phyloP scores from a whole-genome alignment of 2,329 filamentous ascomycete genomes.

The Exophiala lecanii-corni region DNA sequence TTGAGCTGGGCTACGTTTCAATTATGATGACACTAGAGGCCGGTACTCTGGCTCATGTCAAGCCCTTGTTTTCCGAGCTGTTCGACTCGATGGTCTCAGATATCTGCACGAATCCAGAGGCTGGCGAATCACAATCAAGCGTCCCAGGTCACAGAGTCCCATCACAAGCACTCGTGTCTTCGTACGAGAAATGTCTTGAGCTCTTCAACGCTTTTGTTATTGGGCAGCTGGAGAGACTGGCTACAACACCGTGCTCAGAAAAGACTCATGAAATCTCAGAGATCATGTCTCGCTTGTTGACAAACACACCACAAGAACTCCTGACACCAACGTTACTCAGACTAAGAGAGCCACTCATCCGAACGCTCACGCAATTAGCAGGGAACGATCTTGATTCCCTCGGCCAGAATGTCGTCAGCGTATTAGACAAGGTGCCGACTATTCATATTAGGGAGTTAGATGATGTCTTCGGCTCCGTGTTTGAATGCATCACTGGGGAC shows the following conservation, averaged over 20 bases:
- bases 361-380: no score
- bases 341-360: conserved; percentile 26
- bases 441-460: conserved; percentile 49
- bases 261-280: no score
- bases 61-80: conserved; percentile 5
- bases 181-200: conserved; percentile 12
- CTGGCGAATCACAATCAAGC: conserved; percentile 1
- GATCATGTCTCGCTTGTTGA: no score
- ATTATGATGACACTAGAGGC: conserved; percentile 10
- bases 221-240: background rate
- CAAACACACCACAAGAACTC: background rate
- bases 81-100: conserved; percentile 4
- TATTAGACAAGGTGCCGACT: conserved; percentile 10
- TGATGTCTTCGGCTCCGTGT: conserved; percentile 47
- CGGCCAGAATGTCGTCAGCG: conserved; percentile 2
- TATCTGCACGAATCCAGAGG: conserved; percentile 1
- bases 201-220: conserved; percentile 5
- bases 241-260: no score
- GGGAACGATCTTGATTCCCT: conserved; percentile 8
- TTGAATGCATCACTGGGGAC: conserved; percentile 48
- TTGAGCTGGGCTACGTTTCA: conserved; percentile 48
- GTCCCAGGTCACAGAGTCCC: conserved; percentile 1
- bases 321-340: background rate
- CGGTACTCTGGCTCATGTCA: background rate
- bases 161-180: conserved; percentile 1